Percentiles rank a stretch among this genome's conserved stretches.
phyloP scores from a whole-genome alignment of 75 land plant genomes.

The Selaginella tamariscina region DNA sequence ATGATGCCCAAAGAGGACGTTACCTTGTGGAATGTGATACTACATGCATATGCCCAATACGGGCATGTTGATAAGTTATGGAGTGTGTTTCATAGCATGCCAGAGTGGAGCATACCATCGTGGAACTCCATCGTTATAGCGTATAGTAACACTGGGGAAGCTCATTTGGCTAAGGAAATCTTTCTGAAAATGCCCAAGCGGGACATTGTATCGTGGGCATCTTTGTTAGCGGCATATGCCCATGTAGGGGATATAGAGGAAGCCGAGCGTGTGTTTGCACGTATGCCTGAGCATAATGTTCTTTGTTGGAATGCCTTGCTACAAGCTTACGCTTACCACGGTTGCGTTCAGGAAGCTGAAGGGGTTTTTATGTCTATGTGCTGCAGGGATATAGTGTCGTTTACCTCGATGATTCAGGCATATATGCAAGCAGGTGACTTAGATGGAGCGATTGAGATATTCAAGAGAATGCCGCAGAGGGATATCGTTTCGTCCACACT shows the following conservation, averaged over 20 bases:
- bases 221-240: background rate
- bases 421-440: background rate
- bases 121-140: background rate
- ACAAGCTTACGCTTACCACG: background rate
- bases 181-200: background rate
- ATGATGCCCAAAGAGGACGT: background rate
- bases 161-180: background rate
- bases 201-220: background rate
- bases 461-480: background rate
- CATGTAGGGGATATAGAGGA: background rate
- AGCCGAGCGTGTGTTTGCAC: background rate
- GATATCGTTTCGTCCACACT: background rate
- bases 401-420: background rate
- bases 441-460: background rate
- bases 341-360: background rate
- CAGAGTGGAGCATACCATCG: background rate
- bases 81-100: background rate
- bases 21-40: background rate
- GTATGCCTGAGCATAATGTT: background rate
- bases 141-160: background rate
- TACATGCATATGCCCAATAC: background rate
- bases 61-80: background rate
- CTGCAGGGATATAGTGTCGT: background rate
- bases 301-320: background rate
- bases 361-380: background rate